Evolutionary conservation across 2,329 filamentous ascomycete species (phyloP).

Genomic region (Pseudopyricularia javanii): DNA sequence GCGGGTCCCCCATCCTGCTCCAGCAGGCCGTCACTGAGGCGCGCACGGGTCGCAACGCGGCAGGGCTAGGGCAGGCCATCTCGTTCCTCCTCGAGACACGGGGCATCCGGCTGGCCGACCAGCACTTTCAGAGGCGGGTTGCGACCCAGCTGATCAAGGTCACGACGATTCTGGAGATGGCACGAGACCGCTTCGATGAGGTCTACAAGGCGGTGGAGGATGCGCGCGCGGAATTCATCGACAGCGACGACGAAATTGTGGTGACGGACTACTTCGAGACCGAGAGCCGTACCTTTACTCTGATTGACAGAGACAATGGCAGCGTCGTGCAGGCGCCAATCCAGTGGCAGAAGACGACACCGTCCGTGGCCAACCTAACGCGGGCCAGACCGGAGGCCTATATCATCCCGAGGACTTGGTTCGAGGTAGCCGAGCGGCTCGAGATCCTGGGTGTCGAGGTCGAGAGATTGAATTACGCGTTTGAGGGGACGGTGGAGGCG

Average conservation of each 20-base stretch:
- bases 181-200: background rate
- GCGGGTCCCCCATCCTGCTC: background rate
- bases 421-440: background rate
- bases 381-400: background rate
- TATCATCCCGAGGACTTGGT: constrained; percentile 1
- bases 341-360: background rate
- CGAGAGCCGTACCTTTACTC: background rate
- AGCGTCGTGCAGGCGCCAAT: background rate
- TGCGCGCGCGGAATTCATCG: background rate
- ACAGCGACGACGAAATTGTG: background rate
- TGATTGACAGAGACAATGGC: background rate
- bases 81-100: constrained; percentile 2
- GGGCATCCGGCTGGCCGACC: constrained; percentile 1
- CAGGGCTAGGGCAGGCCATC: background rate
- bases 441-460: background rate
- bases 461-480: background rate
- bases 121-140: constrained; percentile 1
- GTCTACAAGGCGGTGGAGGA: background rate
- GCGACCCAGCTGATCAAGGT: background rate
- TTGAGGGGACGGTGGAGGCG: background rate
- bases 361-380: background rate
- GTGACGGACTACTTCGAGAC: background rate
- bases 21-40: constrained; percentile 1
- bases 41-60: background rate
- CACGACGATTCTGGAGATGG: background rate